Evolutionary conservation across 495 filamentous ascomycete genomes (phyloP).

Genomic region (Tuber microsphaerosporum): DNA sequence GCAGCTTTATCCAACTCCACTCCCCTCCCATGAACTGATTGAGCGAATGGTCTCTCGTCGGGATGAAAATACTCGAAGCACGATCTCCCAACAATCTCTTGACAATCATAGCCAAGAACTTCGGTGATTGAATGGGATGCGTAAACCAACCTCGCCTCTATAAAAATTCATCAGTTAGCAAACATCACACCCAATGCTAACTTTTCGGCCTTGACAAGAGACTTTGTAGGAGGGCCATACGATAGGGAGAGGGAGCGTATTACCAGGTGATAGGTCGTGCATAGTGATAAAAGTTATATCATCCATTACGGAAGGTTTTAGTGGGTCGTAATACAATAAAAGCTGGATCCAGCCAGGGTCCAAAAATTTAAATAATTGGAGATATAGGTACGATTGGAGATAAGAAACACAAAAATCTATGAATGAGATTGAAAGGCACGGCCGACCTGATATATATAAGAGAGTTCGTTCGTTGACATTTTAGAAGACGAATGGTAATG

Average conservation of each 20-base stretch:
- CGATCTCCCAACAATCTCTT: conserved; percentile 68
- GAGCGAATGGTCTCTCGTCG: conserved; percentile 69
- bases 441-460: conserved; percentile 28
- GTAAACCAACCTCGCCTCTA: conserved; percentile 74
- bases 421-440: conserved; percentile 10
- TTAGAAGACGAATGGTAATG: conserved; percentile 26
- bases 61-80: conserved; percentile 84
- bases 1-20: conserved; percentile 78
- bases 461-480: conserved; percentile 25
- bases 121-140: conserved; percentile 75
- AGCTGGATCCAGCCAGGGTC: conserved; percentile 4
- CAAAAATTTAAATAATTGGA: conserved; percentile 7
- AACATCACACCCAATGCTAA: conserved; percentile 14
- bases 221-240: conserved; percentile 17
- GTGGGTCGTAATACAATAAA: conserved; percentile 8
- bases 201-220: conserved; percentile 28
- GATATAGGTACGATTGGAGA: conserved; percentile 7
- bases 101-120: conserved; percentile 70
- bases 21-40: conserved; percentile 62
- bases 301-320: conserved; percentile 55
- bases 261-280: conserved; percentile 58
- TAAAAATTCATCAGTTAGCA: conserved; percentile 55
- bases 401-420: conserved; percentile 2
- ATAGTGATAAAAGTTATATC: conserved; percentile 84
- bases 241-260: conserved; percentile 13